Conservation (phyloP, 805 yeast species). For the Saccharomyces kudriavzevii region DNA sequence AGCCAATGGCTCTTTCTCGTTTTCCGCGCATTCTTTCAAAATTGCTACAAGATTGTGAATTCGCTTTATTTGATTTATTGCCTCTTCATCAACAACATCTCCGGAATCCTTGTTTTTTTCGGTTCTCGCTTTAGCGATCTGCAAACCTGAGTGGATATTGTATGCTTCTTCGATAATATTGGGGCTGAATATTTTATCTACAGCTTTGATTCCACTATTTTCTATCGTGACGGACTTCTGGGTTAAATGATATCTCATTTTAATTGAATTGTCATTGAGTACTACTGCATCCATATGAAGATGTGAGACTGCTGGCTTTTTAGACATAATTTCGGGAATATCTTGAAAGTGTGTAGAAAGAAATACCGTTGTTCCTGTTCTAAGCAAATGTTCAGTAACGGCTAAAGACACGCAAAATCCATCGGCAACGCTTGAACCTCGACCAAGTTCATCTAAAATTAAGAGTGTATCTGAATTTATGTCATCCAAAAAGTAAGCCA, state of each 20-base stretch:
- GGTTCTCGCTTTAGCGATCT: constrained; percentile 4
- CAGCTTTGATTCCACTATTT: constrained; percentile 30
- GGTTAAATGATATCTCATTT: constrained; percentile 28
- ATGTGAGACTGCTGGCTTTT: constrained; percentile 31
- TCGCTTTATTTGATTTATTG: constrained; percentile 16
- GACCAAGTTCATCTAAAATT: constrained; percentile 48
- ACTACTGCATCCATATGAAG: constrained; percentile 32
- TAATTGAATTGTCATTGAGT: constrained; percentile 9
- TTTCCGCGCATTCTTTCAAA: constrained; percentile 10
- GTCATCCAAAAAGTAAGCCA: constrained; percentile 37
- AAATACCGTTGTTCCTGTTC: constrained; percentile 28
- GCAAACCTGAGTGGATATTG: constrained; percentile 15
- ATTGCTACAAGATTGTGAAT: constrained; percentile 24
- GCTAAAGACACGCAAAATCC: constrained; percentile 46
- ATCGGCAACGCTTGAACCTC: constrained; percentile 44
- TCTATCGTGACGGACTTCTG: constrained; percentile 18
- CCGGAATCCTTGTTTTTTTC: constrained; percentile 5
- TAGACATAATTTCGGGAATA: constrained; percentile 32
- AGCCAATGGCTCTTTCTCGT: constrained; percentile 7
- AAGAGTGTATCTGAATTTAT: constrained; percentile 31
- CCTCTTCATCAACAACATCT: constrained; percentile 4
- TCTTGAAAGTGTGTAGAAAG: constrained; percentile 41
- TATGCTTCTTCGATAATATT: constrained; percentile 25
- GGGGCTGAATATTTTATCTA: constrained; percentile 19
- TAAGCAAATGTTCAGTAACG: constrained; percentile 33